Evolutionary conservation across 2,329 filamentous ascomycete species (phyloP).

Genomic region (Paecilomyces formosus): DNA sequence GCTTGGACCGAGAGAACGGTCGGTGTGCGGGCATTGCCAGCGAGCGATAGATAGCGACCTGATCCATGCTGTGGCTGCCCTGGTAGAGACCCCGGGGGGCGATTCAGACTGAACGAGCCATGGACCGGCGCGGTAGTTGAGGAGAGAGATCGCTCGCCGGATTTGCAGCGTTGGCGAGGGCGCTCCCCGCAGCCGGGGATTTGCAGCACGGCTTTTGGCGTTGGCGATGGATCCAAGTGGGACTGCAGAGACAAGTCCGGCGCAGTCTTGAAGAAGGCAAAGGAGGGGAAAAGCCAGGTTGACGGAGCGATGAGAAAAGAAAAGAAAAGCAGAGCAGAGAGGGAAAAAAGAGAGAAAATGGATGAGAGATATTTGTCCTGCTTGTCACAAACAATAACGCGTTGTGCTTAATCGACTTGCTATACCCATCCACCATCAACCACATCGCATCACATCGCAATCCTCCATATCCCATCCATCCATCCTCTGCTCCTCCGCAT

Average conservation of each 20-base stretch:
- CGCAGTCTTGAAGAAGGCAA: not conserved
- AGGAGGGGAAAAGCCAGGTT: not conserved
- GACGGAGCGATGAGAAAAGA: not conserved
- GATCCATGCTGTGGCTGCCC: not conserved
- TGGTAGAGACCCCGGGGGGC: not conserved
- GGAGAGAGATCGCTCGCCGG: not conserved
- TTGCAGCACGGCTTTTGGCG: not conserved
- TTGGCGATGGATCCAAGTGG: not conserved
- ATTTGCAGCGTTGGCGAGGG: not conserved
- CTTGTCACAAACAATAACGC: not conserved
- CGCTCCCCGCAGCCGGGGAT: not conserved
- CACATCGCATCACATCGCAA: too few relatives aligned
- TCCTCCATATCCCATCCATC: too few relatives aligned
- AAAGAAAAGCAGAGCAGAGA: not conserved
- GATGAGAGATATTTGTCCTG: not conserved
- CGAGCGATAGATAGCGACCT: not conserved
- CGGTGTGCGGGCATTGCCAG: not conserved
- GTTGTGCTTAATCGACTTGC: too few relatives aligned
- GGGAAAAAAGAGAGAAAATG: not conserved
- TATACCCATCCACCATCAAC: too few relatives aligned
- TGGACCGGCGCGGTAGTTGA: not conserved
- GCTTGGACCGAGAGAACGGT: not conserved
- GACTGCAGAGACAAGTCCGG: not conserved
- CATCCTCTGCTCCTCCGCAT: not conserved
- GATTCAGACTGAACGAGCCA: not conserved